A percentile compares a stretch with the other conserved stretches of the same genome.
These are phyloP conservation scores for Acacia crassicarpa DNA, from an alignment of 306 rosid species.

Conservation along the genomic window DNA sequence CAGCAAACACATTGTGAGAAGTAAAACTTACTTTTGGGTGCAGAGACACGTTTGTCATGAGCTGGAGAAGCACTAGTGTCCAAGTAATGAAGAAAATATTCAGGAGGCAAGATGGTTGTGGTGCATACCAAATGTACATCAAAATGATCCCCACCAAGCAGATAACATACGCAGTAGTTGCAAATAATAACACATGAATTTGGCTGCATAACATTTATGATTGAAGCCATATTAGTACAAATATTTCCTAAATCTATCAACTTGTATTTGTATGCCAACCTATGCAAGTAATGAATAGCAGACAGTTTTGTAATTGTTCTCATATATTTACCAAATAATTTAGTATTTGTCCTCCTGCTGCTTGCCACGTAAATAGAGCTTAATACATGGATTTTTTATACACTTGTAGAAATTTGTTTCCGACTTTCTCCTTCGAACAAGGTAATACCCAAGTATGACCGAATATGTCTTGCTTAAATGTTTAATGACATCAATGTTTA, in stretches of 20 bases:
- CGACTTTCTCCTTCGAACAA: not conserved
- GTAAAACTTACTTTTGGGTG: slow-evolving; percentile 82
- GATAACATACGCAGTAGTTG: slow-evolving; percentile 75
- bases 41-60: slow-evolving; percentile 96
- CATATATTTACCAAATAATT: not conserved
- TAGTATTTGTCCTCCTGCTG: not conserved
- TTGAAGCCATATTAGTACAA: slow-evolving; percentile 1
- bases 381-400: slow-evolving; percentile 6
- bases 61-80: slow-evolving; percentile 91
- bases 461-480: not conserved
- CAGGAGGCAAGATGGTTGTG: slow-evolving; percentile 95
- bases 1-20: not conserved
- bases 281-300: slow-evolving; percentile 15
- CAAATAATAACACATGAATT: slow-evolving; percentile 80
- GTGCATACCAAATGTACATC: slow-evolving; percentile 99
- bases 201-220: slow-evolving; percentile 61
- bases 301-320: not conserved
- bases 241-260: slow-evolving; percentile 24
- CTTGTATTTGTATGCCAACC: slow-evolving; percentile 18
- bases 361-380: slow-evolving; percentile 5
- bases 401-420: not conserved
- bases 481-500: not conserved
- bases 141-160: slow-evolving; percentile 87
- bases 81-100: slow-evolving; percentile 93
- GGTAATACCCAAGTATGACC: not conserved